Evolutionary conservation across 2,329 filamentous ascomycete genomes (phyloP).

Genomic region (Exophiala oligosperma): DNA sequence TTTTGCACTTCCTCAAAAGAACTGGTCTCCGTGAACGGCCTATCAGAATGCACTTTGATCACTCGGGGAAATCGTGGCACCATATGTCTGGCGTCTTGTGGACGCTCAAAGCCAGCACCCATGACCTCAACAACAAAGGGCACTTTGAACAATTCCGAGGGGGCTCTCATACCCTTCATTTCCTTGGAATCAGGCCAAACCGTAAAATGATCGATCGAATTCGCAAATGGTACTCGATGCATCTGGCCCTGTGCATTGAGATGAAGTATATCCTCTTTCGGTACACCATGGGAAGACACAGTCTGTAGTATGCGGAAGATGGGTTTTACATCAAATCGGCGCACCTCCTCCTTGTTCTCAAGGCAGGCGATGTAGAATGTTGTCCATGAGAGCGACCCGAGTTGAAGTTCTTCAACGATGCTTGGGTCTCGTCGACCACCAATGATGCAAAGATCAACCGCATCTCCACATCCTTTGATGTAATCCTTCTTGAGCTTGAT

Average conservation of each 20-base stretch:
- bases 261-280: constrained; percentile 50
- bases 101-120: constrained; percentile 76
- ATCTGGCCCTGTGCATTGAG: constrained; percentile 53
- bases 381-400: constrained; percentile 67
- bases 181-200: constrained; percentile 45
- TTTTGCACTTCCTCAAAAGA: constrained; percentile 69
- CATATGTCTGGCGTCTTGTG: constrained; percentile 67
- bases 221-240: constrained; percentile 40
- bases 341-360: constrained; percentile 63
- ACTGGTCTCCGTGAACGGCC: constrained; percentile 67
- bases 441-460: constrained; percentile 78
- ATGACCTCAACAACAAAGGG: constrained; percentile 79
- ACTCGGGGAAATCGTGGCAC: constrained; percentile 75
- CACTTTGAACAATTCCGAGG: constrained; percentile 55
- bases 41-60: constrained; percentile 74
- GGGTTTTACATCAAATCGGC: constrained; percentile 52
- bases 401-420: constrained; percentile 57
- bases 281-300: constrained; percentile 53
- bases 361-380: constrained; percentile 79
- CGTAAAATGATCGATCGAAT: constrained; percentile 37
- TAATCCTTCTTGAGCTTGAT: constrained; percentile 92
- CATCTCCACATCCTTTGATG: constrained; percentile 72
- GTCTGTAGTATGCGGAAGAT: constrained; percentile 67
- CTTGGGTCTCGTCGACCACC: constrained; percentile 70
- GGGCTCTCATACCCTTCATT: constrained; percentile 36